A percentile compares a stretch with the other conserved stretches of the same genome.
Evolutionary conservation across 495 filamentous ascomycete genomes (phyloP).

Genomic region (Acidiella bohemica): DNA sequence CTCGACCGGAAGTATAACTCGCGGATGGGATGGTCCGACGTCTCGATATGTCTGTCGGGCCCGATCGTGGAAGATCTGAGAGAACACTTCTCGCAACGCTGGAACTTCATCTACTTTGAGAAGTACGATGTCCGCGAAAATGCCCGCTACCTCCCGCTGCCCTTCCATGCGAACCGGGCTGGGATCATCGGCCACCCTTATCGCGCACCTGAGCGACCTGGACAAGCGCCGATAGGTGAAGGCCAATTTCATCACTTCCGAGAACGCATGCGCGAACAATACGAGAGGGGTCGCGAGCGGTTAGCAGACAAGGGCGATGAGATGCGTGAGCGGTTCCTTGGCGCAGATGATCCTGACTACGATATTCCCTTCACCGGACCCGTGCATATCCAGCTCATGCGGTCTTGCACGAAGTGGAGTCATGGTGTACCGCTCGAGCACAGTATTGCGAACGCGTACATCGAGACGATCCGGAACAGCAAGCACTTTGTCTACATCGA

Average conservation of each 20-base stretch:
- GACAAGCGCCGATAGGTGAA: constrained; percentile 21
- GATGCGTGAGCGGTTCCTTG: constrained; percentile 12
- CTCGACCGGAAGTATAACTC: constrained; percentile 65
- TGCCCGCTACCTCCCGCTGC: constrained; percentile 38
- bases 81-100: constrained; percentile 71
- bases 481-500: constrained; percentile 88
- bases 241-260: constrained; percentile 30
- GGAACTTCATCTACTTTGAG: constrained; percentile 81
- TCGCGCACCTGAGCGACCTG: constrained; percentile 4
- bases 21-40: constrained; percentile 90
- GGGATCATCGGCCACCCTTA: constrained; percentile 19
- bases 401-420: constrained; percentile 52
- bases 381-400: constrained; percentile 53
- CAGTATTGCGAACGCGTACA: constrained; percentile 82
- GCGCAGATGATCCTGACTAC: constrained; percentile 13
- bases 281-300: constrained; percentile 2
- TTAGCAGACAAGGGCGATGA: constrained; percentile 19
- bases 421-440: constrained; percentile 38
- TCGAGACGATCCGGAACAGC: constrained; percentile 64
- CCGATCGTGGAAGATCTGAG: constrained; percentile 65
- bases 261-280: constrained; percentile 15
- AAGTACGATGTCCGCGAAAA: constrained; percentile 64
- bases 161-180: constrained; percentile 5
- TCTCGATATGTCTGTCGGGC: constrained; percentile 69
- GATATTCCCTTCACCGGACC: constrained; percentile 28